Conservation (phyloP, 164 flowering plant species). For the Stephania cephalantha region DNA sequence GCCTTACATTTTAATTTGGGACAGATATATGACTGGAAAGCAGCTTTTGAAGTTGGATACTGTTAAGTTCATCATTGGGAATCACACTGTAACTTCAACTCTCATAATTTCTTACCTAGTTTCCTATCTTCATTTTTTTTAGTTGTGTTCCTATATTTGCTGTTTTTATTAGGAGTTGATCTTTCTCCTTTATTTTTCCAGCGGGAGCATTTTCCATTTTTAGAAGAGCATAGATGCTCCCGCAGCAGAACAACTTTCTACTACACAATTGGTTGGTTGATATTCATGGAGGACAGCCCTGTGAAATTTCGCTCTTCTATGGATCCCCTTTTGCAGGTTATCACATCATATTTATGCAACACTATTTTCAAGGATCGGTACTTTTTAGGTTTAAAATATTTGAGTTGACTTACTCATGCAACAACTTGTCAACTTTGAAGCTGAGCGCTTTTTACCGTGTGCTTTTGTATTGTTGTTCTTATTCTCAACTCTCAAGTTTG, state of each 20-base stretch:
- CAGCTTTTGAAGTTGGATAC: conserved; percentile 88
- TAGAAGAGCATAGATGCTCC: conserved; percentile 79
- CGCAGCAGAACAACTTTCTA: conserved; percentile 95
- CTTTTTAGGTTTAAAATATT: neutral
- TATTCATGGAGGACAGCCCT: conserved; percentile 94
- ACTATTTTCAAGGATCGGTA: neutral
- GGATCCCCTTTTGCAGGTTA: conserved; percentile 84
- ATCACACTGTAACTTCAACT: conserved; percentile 66
- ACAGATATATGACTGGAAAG: conserved; percentile 97
- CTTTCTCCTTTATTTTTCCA: conserved; percentile 24
- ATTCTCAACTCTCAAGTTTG: neutral
- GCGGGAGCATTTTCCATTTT: conserved; percentile 94
- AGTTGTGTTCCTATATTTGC: neutral
- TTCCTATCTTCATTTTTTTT: conserved; percentile 1
- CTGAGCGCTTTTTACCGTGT: neutral
- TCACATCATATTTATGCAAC: conserved; percentile 6
- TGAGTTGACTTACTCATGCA: neutral
- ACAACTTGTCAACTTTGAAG: neutral
- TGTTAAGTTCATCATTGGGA: conserved; percentile 69
- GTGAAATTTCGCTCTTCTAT: conserved; percentile 85
- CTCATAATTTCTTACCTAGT: conserved; percentile 3
- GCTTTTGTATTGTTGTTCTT: neutral
- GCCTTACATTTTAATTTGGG: conserved; percentile 5
- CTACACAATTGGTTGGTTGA: conserved; percentile 84
- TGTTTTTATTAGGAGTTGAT: conserved; percentile 1